Conservation (phyloP, 2,329 filamentous ascomycete species). For the Colletotrichum eleusines region DNA sequence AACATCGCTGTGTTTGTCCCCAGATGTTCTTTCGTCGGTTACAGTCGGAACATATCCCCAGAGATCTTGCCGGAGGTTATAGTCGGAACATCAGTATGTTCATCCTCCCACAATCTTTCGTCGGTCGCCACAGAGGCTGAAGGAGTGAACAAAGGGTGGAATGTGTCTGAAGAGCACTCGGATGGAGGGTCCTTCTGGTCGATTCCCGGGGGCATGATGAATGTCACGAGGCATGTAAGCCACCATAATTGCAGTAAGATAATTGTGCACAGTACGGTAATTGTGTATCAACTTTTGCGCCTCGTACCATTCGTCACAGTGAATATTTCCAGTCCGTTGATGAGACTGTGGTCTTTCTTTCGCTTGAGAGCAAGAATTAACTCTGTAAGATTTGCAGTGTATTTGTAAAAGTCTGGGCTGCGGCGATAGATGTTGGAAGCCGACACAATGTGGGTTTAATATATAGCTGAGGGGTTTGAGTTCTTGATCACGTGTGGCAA, state of each 20-base stretch:
- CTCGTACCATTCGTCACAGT: too few relatives aligned
- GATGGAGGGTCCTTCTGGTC: background rate
- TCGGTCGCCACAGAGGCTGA: background rate
- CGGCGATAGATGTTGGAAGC: background rate
- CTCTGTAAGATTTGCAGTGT: too few relatives aligned
- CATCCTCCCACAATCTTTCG: too few relatives aligned
- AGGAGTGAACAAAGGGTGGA: background rate
- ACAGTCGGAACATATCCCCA: background rate
- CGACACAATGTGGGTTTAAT: background rate
- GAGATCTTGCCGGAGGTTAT: background rate
- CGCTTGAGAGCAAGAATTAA: background rate
- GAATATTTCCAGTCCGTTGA: background rate
- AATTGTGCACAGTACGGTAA: too few relatives aligned
- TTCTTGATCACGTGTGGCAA: background rate
- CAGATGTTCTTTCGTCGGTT: background rate
- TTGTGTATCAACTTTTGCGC: too few relatives aligned
- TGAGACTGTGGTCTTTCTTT: background rate
- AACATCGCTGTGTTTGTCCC: constrained; percentile 22
- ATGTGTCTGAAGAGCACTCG: background rate
- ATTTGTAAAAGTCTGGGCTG: background rate
- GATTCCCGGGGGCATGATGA: too few relatives aligned
- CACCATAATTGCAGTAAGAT: too few relatives aligned
- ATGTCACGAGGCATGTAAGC: too few relatives aligned
- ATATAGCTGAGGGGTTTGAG: background rate
- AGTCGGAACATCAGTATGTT: too few relatives aligned